A percentile compares a stretch with the other conserved stretches of the same genome.
Conservation (phyloP, 768 basidiomycete species). For the Tylopilus subfusipes region DNA sequence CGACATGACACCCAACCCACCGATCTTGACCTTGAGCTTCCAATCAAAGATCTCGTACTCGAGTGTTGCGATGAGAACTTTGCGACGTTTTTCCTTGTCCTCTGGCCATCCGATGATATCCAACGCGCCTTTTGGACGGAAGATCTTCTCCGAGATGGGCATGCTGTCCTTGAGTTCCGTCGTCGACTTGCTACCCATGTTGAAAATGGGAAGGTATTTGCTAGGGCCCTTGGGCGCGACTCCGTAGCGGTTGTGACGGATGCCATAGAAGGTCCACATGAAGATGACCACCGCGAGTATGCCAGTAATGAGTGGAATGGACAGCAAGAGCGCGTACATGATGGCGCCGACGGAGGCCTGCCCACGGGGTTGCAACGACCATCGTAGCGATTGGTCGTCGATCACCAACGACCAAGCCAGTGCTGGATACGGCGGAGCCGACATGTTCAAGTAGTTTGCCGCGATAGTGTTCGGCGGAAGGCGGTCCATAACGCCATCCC, state of each 20-base stretch:
- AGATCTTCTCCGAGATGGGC: slow-evolving; percentile 69
- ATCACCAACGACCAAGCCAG: slow-evolving; percentile 83
- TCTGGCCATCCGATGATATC: slow-evolving; percentile 97
- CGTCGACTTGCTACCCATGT: slow-evolving; percentile 59
- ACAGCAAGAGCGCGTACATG: slow-evolving; percentile 80
- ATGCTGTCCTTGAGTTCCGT: slow-evolving; percentile 63
- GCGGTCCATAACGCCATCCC: slow-evolving; percentile 84
- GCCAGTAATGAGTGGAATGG: slow-evolving; percentile 84
- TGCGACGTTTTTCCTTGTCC: slow-evolving; percentile 84
- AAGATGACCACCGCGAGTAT: slow-evolving; percentile 79
- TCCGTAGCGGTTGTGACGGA: slow-evolving; percentile 91
- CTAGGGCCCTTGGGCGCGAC: slow-evolving; percentile 65
- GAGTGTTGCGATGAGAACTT: slow-evolving; percentile 86
- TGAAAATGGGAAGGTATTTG: slow-evolving; percentile 86
- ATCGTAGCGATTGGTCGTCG: slow-evolving; percentile 72
- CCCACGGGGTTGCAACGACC: slow-evolving; percentile 80
- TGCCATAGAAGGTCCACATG: slow-evolving; percentile 96
- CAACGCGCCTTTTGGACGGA: slow-evolving; percentile 53
- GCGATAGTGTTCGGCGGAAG: slow-evolving; percentile 85
- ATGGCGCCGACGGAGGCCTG: slow-evolving; percentile 76
- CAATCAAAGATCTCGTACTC: slow-evolving; percentile 98
- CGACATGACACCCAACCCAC: slow-evolving; percentile 97
- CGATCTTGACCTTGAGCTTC: slow-evolving; percentile 97
- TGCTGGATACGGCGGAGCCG: slow-evolving; percentile 83
- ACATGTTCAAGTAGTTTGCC: slow-evolving; percentile 88